phyloP scores from a whole-genome alignment of 305 asterid genomes.

The Ilex paraguariensis region DNA sequence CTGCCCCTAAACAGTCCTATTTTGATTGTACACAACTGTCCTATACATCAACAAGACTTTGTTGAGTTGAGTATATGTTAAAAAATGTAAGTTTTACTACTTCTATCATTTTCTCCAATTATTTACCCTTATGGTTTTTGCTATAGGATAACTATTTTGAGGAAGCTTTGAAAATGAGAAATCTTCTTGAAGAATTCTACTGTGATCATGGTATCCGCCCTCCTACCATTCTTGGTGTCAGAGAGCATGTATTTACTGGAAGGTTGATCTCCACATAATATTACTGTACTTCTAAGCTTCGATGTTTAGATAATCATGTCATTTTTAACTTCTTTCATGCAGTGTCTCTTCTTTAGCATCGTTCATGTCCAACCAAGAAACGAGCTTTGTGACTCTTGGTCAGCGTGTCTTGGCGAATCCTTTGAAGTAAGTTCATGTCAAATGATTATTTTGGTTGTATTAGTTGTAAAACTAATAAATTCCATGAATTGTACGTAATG shows the following conservation, averaged over 20 bases:
- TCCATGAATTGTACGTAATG: constrained; percentile 16
- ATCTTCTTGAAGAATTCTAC: constrained; percentile 87
- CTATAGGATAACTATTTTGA: constrained; percentile 90
- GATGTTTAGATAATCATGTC: constrained; percentile 10
- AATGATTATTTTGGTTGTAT: constrained; percentile 1
- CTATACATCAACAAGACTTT: no score
- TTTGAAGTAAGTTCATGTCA: constrained; percentile 62
- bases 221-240: constrained; percentile 91
- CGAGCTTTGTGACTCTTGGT: constrained; percentile 97
- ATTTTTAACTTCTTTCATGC: constrained; percentile 33
- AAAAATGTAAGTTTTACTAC: neutral
- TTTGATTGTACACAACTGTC: no score
- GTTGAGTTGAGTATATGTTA: no score
- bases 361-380: constrained; percentile 95
- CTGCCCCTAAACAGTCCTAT: no score
- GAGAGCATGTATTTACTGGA: constrained; percentile 98
- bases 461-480: neutral
- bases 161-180: constrained; percentile 97
- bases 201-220: constrained; percentile 81
- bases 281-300: neutral
- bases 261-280: constrained; percentile 46
- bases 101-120: constrained; percentile 7
- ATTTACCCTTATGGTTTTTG: constrained; percentile 2
- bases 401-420: constrained; percentile 97
- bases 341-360: constrained; percentile 97